phyloP scores from a whole-genome alignment of 306 rosid genomes.

The Cercis canadensis region DNA sequence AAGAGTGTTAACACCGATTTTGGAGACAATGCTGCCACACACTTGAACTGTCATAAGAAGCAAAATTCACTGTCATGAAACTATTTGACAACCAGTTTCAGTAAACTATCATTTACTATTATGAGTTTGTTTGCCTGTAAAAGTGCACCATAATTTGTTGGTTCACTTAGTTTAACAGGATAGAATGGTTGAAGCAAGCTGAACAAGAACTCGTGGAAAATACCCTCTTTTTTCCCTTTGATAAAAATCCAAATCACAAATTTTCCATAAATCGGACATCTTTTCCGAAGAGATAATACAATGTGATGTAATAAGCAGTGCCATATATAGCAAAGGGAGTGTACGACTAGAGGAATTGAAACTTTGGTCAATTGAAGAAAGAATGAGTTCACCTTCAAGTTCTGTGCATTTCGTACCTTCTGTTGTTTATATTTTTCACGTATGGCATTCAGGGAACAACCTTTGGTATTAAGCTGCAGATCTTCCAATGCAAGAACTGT shows the following conservation, averaged over 20 bases:
- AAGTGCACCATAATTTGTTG: too few species aligned
- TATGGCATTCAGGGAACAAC: slow-evolving; percentile 62
- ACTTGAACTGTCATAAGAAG: slow-evolving; percentile 65
- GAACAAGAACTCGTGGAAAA: too few species aligned
- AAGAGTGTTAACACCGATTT: slow-evolving; percentile 61
- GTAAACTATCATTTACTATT: too few species aligned
- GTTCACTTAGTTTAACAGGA: too few species aligned
- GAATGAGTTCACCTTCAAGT: not conserved
- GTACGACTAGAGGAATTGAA: not conserved
- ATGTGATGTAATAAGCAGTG: too few species aligned
- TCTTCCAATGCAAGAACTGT: slow-evolving; percentile 72
- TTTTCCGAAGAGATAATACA: too few species aligned
- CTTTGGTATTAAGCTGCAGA: slow-evolving; percentile 68
- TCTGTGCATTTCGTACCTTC: slow-evolving; percentile 55
- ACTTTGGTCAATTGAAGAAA: not conserved
- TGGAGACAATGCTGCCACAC: slow-evolving; percentile 66
- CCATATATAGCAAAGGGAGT: not conserved
- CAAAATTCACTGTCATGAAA: slow-evolving; percentile 37
- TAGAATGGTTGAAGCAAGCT: too few species aligned
- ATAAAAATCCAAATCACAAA: too few species aligned
- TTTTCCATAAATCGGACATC: too few species aligned
- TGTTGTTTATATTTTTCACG: slow-evolving; percentile 79
- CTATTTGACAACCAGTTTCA: too few species aligned
- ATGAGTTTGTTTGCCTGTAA: too few species aligned
- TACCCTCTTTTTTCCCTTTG: too few species aligned